A percentile compares a stretch with the other conserved stretches of the same genome.
These are phyloP conservation scores for Talaromyces proteolyticus DNA, from an alignment of 495 filamentous ascomycete species.

Conservation along the genomic window DNA sequence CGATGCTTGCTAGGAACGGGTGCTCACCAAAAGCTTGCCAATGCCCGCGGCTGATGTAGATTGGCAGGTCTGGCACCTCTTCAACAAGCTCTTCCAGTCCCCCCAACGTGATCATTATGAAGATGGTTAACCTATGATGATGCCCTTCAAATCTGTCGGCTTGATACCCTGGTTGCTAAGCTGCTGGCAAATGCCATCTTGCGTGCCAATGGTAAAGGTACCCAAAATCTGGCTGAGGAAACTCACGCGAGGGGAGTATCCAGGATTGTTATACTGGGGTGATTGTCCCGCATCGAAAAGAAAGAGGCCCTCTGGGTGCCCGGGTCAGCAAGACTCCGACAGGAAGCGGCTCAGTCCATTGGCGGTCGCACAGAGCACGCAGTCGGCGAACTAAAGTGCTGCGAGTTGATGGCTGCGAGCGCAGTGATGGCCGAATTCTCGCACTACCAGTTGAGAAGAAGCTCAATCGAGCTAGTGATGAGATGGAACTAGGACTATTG, in stretches of 20 bases:
- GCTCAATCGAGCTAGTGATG: slow-evolving; percentile 8
- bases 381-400: slow-evolving; percentile 18
- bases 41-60: slow-evolving; percentile 20
- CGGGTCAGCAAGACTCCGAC: slow-evolving; percentile 23
- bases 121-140: slow-evolving; percentile 25
- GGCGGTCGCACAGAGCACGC: slow-evolving; percentile 13
- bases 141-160: slow-evolving; percentile 17
- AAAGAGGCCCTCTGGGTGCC: slow-evolving; percentile 21
- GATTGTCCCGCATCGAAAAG: slow-evolving; percentile 28
- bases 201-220: slow-evolving; percentile 11
- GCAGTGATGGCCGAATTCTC: slow-evolving; percentile 15
- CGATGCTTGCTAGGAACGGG: slow-evolving; percentile 17
- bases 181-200: slow-evolving; percentile 18
- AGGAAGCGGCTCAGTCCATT: slow-evolving; percentile 19
- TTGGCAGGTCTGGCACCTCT: slow-evolving; percentile 13
- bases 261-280: slow-evolving; percentile 17
- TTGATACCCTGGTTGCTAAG: slow-evolving; percentile 16
- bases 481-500: background rate
- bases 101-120: slow-evolving; percentile 25
- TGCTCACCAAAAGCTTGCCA: slow-evolving; percentile 21
- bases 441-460: slow-evolving; percentile 19
- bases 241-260: slow-evolving; percentile 19
- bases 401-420: slow-evolving; percentile 17
- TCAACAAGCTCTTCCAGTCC: slow-evolving; percentile 20
- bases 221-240: slow-evolving; percentile 9